Evolutionary conservation across 1,284 basidiomycete species (phyloP), one percentile per base, ranked within the genome.

Genomic region (Agaricales sp.): DNA sequence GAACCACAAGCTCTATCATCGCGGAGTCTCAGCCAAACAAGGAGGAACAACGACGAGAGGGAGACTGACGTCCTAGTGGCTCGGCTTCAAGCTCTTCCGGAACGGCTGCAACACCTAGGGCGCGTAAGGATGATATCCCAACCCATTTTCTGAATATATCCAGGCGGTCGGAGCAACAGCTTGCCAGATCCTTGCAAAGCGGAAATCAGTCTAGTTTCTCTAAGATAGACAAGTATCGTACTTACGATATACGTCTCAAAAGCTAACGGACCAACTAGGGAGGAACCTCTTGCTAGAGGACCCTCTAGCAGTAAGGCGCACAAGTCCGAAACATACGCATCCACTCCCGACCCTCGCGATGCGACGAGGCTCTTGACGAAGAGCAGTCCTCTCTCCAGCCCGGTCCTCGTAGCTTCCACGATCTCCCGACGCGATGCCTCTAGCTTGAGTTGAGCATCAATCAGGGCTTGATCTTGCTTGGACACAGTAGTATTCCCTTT

Each of bases 171-270:
- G 89, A 84, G 50, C 77, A 80, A 55, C 75, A 79, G 46, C 73
- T 70, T 0, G 82, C 73, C 19, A 91, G 64, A n/a, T 72, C 66
- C 84, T 87, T 53, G 20, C 51, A 19, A 48, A 37, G 16, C 23
- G n/a, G 39, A 16, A 18, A 12, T 47, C 20, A n/a, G 39, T 41
- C 16, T 4, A 41, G 6, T 8, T 16, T 8, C 18, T 8, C 6
- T 20, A 16, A 13, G 30, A 51, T 14, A 14, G 53, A 45, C 20
- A 50, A 37, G 46, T 23, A 38, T 19, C 8, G 22, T 4, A 67
- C 81, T 59, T 53, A 89, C 87, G 54, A 92, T 61, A 65, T 92
- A 93, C 0, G 84, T 84, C 22, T 85, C 75, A 59, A 91, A 88
- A 0, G 82, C 80, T 1, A 68, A 59, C 1, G 63, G 54, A 1